Evolutionary conservation across 805 yeast species (phyloP), one percentile per base, ranked within the genome.

Genomic region (Kuraishia cidri): DNA sequence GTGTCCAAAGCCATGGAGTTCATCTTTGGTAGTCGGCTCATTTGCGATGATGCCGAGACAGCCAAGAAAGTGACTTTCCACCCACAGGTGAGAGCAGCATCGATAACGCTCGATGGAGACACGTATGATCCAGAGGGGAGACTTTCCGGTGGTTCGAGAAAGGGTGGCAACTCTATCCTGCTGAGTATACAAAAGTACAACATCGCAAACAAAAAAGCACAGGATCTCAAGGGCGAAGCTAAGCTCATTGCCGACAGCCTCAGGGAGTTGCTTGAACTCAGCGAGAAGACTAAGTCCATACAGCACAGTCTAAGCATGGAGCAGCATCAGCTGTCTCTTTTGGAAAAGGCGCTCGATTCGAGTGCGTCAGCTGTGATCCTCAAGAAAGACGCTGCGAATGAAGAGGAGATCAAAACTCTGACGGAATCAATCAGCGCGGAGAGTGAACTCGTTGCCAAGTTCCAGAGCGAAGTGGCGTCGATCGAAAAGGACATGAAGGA

Each of bases 91-190:
- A 68, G 85, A 40, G 67, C 88, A 1, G 76, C 87, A 46, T 79
- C 94, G 20, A 86, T 94, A 11, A 92, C 99, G 0, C 53, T 83
- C 22, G 88, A 87, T 34, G 99, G 98, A 32, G 98, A 92, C 53
- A 71, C 80, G 8, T 92, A 88, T 56, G 98, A 92, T 50, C 98
- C 98, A 0, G 86, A 81, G 43, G 99, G 99, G 11, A 84, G 95
- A 6, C 62, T 92, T 18, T 83, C 96, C 1, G 99, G 99, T 30
- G 97, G 97, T n/a, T 78, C 94, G 14, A 68, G 90, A 43, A 75
- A 66, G 40, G 62, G 64, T 31, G 60, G 72, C 11, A 66, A 73
- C 2, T 70, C 86, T 0, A 54, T 81, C 3, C 62, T 88, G 36
- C 52, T 73, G 8, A 73, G 72, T 28, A 72, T 87, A 51, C 90